phyloP scores from a whole-genome alignment of 139 green algal species.

The Chlamydomonas urium region DNA sequence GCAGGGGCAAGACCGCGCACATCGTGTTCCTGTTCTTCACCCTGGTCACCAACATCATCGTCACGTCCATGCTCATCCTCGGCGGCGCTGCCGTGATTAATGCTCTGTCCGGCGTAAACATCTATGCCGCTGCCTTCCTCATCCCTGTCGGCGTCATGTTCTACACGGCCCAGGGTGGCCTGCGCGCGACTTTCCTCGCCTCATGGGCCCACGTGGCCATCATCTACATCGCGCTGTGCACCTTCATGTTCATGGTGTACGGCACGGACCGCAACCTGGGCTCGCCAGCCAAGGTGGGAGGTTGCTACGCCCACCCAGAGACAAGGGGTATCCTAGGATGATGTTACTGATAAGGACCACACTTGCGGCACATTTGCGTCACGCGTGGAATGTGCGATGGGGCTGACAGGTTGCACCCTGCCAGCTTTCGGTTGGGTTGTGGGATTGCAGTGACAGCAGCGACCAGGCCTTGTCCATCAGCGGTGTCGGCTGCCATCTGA shows the following conservation, averaged over 20 bases:
- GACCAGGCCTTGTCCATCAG: no score
- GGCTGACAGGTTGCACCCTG: no score
- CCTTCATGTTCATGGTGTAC: slow-evolving; percentile 71
- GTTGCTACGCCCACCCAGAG: neutral
- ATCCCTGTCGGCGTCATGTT: slow-evolving; percentile 75
- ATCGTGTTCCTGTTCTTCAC: slow-evolving; percentile 81
- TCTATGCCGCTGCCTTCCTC: slow-evolving; percentile 59
- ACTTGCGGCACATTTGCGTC: no score
- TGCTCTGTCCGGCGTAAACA: slow-evolving; percentile 54
- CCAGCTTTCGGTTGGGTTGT: no score
- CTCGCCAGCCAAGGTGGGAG: neutral
- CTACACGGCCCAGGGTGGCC: slow-evolving; percentile 87
- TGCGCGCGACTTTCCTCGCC: slow-evolving; percentile 88
- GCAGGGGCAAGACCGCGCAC: slow-evolving; percentile 71
- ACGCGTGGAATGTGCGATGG: no score
- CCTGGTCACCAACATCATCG: slow-evolving; percentile 87
- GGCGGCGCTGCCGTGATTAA: slow-evolving; percentile 85
- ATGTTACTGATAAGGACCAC: no score
- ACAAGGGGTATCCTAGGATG: neutral
- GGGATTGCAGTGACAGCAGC: no score
- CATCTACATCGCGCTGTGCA: slow-evolving; percentile 80
- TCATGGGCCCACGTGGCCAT: slow-evolving; percentile 75
- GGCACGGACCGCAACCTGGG: neutral
- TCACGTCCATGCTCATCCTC: slow-evolving; percentile 88
- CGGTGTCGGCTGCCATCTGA: no score